Conservation (phyloP, 805 yeast genomes). For the Hanseniaspora mollemarum region DNA sequence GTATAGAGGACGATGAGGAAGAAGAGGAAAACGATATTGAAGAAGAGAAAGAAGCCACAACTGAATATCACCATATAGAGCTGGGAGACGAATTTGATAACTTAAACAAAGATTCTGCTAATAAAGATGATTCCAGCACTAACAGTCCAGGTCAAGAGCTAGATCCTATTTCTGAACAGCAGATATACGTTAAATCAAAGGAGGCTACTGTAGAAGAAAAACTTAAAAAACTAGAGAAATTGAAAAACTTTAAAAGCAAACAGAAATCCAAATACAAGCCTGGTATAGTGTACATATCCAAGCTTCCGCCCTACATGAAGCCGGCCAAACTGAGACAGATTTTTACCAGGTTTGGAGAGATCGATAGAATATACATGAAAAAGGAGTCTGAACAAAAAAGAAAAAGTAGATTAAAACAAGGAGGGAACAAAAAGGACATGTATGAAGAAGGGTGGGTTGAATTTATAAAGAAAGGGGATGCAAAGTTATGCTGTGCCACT, state of each 20-base stretch:
- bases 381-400: constrained; percentile 67
- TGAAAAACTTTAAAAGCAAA: constrained; percentile 36
- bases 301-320: constrained; percentile 94
- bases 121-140: not conserved
- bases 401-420: constrained; percentile 60
- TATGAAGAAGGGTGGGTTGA: constrained; percentile 97
- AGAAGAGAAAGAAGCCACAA: constrained; percentile 21
- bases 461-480: constrained; percentile 69
- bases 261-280: constrained; percentile 51
- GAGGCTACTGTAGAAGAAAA: constrained; percentile 31
- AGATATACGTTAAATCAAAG: constrained; percentile 20
- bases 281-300: constrained; percentile 87
- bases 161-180: constrained; percentile 17
- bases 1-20: not conserved
- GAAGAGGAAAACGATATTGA: not conserved
- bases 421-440: constrained; percentile 82
- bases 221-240: constrained; percentile 46
- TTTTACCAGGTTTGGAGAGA: constrained; percentile 66
- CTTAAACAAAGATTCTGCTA: too few relatives aligned
- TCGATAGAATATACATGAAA: constrained; percentile 76
- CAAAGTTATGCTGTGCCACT: constrained; percentile 76
- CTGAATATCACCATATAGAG: too few relatives aligned
- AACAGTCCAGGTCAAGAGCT: constrained; percentile 17
- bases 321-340: constrained; percentile 82
- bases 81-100: too few relatives aligned